A percentile compares a stretch with the other conserved stretches of the same genome.
Evolutionary conservation across 768 basidiomycete genomes (phyloP).

Genomic region (Daedaleopsis nitida): DNA sequence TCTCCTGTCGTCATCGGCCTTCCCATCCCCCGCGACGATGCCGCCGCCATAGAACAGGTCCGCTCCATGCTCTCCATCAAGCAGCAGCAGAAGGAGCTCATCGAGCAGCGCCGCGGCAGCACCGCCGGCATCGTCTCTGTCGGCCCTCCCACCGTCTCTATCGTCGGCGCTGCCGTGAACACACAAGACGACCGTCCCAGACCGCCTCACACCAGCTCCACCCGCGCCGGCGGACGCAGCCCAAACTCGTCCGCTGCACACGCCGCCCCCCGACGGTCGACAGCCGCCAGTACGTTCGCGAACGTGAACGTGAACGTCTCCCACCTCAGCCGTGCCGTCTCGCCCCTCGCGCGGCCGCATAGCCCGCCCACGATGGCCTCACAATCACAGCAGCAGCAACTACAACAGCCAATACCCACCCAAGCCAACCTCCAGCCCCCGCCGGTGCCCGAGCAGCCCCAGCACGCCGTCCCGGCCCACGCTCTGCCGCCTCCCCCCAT

Average conservation of each 20-base stretch:
- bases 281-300: no score
- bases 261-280: constrained; percentile 9
- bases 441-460: constrained; percentile 27
- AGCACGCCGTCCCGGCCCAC: constrained; percentile 21
- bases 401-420: constrained; percentile 28
- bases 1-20: constrained; percentile 67
- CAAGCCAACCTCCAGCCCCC: constrained; percentile 20
- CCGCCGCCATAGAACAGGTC: constrained; percentile 58
- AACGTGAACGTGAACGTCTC: constrained; percentile 18
- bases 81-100: constrained; percentile 70
- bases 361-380: constrained; percentile 30
- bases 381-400: constrained; percentile 37
- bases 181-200: constrained; percentile 23
- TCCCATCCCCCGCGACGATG: constrained; percentile 59
- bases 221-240: constrained; percentile 35
- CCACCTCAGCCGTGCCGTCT: constrained; percentile 36
- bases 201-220: background rate
- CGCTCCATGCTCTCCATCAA: constrained; percentile 64
- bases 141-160: constrained; percentile 27
- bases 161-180: constrained; percentile 24
- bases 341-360: constrained; percentile 34
- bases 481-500: constrained; percentile 70
- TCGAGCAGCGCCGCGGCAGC: constrained; percentile 70
- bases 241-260: constrained; percentile 34
- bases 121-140: constrained; percentile 34